phyloP scores from a whole-genome alignment of 345 rosid species.

The Murraya koenigii region DNA sequence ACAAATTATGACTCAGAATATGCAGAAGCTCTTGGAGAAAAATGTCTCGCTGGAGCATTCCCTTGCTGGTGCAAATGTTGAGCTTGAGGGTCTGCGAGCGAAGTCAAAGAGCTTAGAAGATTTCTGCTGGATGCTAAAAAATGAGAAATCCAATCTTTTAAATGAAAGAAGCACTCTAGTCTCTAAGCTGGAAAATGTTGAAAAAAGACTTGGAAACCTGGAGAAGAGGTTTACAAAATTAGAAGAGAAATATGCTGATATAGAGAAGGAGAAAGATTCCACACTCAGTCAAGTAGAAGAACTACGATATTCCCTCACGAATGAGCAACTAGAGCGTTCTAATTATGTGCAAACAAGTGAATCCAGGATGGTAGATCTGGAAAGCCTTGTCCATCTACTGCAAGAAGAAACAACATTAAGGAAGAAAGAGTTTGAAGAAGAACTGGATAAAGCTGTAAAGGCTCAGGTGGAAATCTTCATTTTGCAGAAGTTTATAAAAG shows the following conservation, averaged over 20 bases:
- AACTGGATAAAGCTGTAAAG: constrained; percentile 78
- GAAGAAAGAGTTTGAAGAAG: constrained; percentile 83
- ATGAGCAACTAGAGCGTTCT: constrained; percentile 59
- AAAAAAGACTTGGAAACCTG: constrained; percentile 55
- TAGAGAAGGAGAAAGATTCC: constrained; percentile 69
- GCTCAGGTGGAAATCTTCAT: constrained; percentile 79
- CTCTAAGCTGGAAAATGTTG: constrained; percentile 57
- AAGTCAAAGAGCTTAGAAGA: constrained; percentile 77
- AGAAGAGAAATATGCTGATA: constrained; percentile 55
- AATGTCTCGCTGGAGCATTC: constrained; percentile 54
- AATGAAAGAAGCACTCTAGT: constrained; percentile 52
- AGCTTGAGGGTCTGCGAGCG: constrained; percentile 65
- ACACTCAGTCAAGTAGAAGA: constrained; percentile 60
- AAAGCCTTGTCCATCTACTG: constrained; percentile 58
- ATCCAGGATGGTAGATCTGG: constrained; percentile 62
- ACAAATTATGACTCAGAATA: constrained; percentile 67
- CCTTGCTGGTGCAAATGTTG: constrained; percentile 62
- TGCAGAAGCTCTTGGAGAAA: constrained; percentile 67
- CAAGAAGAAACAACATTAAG: constrained; percentile 66
- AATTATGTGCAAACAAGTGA: constrained; percentile 54
- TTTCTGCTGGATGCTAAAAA: constrained; percentile 60
- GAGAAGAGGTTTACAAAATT: constrained; percentile 64
- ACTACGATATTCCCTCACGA: constrained; percentile 51
- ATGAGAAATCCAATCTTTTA: constrained; percentile 61
- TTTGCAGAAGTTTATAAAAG: constrained; percentile 68